Percentiles rank a stretch among this genome's conserved stretches.
Evolutionary conservation across 2,329 filamentous ascomycete species (phyloP).

Genomic region (Cyclaneusma minus): DNA sequence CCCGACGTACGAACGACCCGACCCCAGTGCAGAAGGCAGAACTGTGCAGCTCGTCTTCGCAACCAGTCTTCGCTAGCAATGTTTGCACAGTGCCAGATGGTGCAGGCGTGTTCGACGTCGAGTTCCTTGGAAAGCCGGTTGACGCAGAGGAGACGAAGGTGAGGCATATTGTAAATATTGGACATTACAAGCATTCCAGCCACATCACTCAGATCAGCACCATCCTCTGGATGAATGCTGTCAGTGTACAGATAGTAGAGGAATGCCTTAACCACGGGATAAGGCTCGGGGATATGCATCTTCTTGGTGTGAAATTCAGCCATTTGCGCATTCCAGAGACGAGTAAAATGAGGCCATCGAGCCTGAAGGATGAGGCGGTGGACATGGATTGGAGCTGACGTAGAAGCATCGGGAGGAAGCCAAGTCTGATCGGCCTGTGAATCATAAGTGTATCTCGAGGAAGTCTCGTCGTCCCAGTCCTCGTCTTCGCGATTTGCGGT

Average conservation of each 20-base stretch:
- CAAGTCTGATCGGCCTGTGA: constrained; percentile 28
- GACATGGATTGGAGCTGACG: constrained; percentile 78
- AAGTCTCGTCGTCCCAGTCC: constrained; percentile 48
- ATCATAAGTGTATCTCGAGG: constrained; percentile 38
- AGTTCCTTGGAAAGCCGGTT: constrained; percentile 81
- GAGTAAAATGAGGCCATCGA: constrained; percentile 91
- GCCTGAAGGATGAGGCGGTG: constrained; percentile 89
- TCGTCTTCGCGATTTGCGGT: constrained; percentile 74
- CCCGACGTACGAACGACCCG: constrained; percentile 79
- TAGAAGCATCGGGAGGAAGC: constrained; percentile 45
- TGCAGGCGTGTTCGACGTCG: constrained; percentile 85
- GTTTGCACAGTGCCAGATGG: constrained; percentile 89
- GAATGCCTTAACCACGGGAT: constrained; percentile 85
- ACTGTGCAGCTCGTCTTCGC: constrained; percentile 70
- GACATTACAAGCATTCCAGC: constrained; percentile 93
- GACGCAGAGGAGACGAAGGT: constrained; percentile 78
- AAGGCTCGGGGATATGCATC: constrained; percentile 96
- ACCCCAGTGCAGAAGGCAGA: constrained; percentile 90
- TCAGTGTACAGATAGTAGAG: constrained; percentile 96
- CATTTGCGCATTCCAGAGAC: constrained; percentile 89
- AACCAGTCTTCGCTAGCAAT: constrained; percentile 90
- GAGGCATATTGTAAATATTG: constrained; percentile 94
- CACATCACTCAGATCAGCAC: constrained; percentile 63
- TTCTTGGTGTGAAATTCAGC: constrained; percentile 91
- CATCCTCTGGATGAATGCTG: constrained; percentile 51